Conservation (phyloP, 768 basidiomycete genomes). For the Russula emetica region DNA sequence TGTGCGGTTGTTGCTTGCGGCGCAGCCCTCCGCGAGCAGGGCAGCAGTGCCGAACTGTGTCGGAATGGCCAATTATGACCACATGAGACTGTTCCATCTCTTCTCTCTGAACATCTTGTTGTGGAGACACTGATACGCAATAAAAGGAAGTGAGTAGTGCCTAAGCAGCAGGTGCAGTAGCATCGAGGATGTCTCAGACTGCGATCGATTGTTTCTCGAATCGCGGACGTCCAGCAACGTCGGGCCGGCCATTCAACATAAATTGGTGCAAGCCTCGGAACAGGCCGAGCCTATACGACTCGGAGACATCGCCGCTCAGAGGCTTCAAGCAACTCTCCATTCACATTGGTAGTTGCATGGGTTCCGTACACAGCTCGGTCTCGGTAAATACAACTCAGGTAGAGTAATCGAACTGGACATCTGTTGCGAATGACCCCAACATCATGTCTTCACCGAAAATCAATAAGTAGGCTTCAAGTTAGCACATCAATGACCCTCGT, state of each 20-base stretch:
- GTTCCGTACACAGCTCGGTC: no score
- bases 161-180: no score
- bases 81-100: not conserved
- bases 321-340: no score
- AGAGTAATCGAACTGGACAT: not conserved
- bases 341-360: no score
- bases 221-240: no score
- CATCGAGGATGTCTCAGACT: no score
- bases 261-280: no score
- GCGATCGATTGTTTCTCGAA: not conserved
- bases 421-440: not conserved
- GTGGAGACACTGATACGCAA: not conserved
- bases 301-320: no score
- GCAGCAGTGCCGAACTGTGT: constrained; percentile 3
- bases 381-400: not conserved
- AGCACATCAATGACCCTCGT: constrained; percentile 45
- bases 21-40: constrained; percentile 10
- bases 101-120: not conserved
- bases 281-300: no score
- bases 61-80: constrained; percentile 1
- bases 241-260: no score
- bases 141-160: no score
- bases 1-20: constrained; percentile 14
- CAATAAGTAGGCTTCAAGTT: not conserved
- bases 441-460: not conserved